Base-by-base conservation (phyloP, 1,284 basidiomycete genomes). In the Ceratobasidium sp. region DNA sequence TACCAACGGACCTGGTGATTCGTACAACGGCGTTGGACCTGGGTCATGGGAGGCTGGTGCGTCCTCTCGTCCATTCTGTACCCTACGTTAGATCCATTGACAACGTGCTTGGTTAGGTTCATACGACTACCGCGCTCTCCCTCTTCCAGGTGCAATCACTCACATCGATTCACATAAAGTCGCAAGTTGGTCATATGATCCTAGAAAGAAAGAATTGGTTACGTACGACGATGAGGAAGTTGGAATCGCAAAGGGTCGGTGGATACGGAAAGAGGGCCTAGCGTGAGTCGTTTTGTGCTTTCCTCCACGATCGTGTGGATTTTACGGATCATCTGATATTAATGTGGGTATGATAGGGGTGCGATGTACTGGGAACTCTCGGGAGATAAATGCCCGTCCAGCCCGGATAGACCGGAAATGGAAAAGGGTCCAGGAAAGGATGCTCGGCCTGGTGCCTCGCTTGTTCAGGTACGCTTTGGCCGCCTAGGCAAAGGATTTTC, bases 51-150 rank as follows among this genome's bases (percentile, higher is more conserved):
- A 94, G 78, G 81, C 87, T 75, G 90, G 92, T 70, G 59, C 57
- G 70, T 69, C 14, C 39, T 41, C 34, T 21, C n/a, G n/a, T n/a
- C 36, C 23, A 39, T 14, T 55, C 28, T n/a, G 18, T 45, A 21
- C 16, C 39, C 23, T 32, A 2, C 58, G 46, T n/a, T 86, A 88
- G 16, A 1, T 18, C n/a, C n/a, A 46, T 3, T 30, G 41, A 18
- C 21, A 28, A 5, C 21, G 1, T 65, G 12, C 30, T 32, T 21
- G 5, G 12, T 36, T 12, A 61, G 57, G 59, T 26, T 72, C 72
- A 2, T 93, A 93, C 77, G 92, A 93, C 79, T 93, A 93, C 76
- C 89, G 92, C 70, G 86, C 85, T 1, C 84, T 95, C 1, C 93
- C 93, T 0, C 83, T 91, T 1, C 89, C 91, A 1, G 88, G 86